phyloP scores from a whole-genome alignment of 345 rosid genomes.

The Hibiscus mutabilis region DNA sequence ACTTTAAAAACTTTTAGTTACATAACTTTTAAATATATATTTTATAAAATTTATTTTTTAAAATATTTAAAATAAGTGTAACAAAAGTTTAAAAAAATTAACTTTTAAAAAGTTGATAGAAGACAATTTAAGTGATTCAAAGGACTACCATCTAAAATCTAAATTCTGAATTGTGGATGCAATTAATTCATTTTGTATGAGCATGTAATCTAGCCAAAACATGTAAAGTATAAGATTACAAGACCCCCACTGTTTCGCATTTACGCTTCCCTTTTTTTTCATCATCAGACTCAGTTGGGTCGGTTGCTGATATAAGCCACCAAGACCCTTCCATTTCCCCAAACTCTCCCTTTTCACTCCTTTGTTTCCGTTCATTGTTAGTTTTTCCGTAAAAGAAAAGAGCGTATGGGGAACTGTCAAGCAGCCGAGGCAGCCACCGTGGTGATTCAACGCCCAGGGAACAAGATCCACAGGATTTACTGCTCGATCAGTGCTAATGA shows the following conservation, averaged over 20 bases:
- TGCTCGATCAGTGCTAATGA: slow-evolving; percentile 68
- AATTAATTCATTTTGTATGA: not conserved
- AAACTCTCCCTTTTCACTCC: not conserved
- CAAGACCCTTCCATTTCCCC: not conserved
- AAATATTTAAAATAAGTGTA: too few species aligned
- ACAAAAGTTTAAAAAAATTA: too few species aligned
- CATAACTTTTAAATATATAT: too few species aligned
- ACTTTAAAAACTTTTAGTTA: too few species aligned
- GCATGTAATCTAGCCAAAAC: not conserved
- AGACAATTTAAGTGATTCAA: too few species aligned
- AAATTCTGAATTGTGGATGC: not conserved
- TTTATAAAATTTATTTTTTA: too few species aligned
- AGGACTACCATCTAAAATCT: too few species aligned
- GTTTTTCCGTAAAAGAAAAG: not conserved
- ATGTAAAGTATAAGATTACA: not conserved
- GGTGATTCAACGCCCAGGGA: slow-evolving; percentile 69
- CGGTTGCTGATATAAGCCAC: not conserved
- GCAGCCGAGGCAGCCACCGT: slow-evolving; percentile 82
- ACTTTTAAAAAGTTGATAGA: too few species aligned
- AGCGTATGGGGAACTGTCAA: slow-evolving; percentile 77
- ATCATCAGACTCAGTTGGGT: too few species aligned
- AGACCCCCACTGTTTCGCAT: not conserved
- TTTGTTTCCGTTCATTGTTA: not conserved
- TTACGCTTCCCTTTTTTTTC: not conserved
- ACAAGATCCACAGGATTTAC: slow-evolving; percentile 62